Evolutionary conservation across 75 land plant species (phyloP).

Genomic region (Selaginella moellendorffii): DNA sequence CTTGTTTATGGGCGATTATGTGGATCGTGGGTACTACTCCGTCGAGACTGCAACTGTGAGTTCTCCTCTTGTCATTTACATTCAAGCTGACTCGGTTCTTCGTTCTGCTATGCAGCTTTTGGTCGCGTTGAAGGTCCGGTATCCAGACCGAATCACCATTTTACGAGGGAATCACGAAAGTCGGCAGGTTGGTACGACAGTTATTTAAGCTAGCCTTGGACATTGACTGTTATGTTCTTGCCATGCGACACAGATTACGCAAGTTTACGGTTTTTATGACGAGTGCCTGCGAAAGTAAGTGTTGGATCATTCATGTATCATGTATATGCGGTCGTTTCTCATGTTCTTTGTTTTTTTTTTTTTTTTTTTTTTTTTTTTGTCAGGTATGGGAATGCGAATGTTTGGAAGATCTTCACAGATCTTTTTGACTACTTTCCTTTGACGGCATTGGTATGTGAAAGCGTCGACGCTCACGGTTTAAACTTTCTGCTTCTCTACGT

Average conservation of each 20-base stretch:
- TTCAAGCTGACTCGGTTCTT: background rate
- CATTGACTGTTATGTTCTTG: background rate
- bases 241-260: slow-evolving; percentile 60
- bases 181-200: slow-evolving; percentile 38
- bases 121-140: slow-evolving; percentile 83
- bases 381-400: slow-evolving; percentile 90
- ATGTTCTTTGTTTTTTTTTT: background rate
- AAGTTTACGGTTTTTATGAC: slow-evolving; percentile 92
- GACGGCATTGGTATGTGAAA: slow-evolving; percentile 56
- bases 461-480: background rate
- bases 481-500: background rate
- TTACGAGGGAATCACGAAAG: slow-evolving; percentile 91
- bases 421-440: slow-evolving; percentile 85
- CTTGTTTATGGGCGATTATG: slow-evolving; percentile 95
- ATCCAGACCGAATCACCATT: slow-evolving; percentile 77
- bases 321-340: slow-evolving; percentile 6
- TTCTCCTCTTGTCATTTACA: background rate
- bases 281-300: slow-evolving; percentile 86
- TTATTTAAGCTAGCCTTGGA: background rate
- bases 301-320: background rate
- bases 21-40: slow-evolving; percentile 95
- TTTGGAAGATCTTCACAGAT: slow-evolving; percentile 91
- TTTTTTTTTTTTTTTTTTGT: slow-evolving; percentile 9
- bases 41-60: slow-evolving; percentile 94
- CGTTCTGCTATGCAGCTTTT: slow-evolving; percentile 44